Percentiles rank a stretch among this genome's conserved stretches.
Evolutionary conservation across 768 basidiomycete species (phyloP).

Genomic region (Naematelia encephala): DNA sequence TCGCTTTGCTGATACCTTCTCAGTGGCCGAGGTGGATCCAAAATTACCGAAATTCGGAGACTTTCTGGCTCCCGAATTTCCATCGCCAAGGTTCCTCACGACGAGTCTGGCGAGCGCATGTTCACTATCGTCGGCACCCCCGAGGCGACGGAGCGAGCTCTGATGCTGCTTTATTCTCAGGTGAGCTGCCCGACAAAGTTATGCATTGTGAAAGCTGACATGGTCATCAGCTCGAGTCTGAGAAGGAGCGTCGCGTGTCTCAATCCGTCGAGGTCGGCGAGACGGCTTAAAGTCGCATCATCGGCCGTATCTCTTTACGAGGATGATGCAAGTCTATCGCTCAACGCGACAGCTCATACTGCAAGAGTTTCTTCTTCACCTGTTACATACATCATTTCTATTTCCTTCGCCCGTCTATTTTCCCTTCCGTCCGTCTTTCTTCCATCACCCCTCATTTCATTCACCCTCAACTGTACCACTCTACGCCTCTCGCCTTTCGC

Average conservation of each 20-base stretch:
- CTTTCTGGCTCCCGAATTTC: slow-evolving; percentile 96
- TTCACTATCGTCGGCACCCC: slow-evolving; percentile 95
- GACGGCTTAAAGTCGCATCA: background rate
- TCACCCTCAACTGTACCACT: background rate
- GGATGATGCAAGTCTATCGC: no score
- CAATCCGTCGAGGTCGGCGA: background rate
- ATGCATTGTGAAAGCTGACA: background rate
- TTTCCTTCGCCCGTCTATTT: slow-evolving; percentile 23
- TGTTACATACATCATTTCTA: background rate
- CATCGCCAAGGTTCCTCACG: slow-evolving; percentile 98
- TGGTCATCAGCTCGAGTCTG: slow-evolving; percentile 38
- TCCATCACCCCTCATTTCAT: background rate
- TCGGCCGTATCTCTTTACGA: no score
- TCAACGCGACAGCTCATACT: background rate
- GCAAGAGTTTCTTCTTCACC: background rate
- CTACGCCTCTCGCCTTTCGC: background rate
- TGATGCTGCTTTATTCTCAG: slow-evolving; percentile 96
- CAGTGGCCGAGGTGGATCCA: slow-evolving; percentile 93
- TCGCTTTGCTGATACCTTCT: slow-evolving; percentile 56
- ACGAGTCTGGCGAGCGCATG: slow-evolving; percentile 98
- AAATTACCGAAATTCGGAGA: slow-evolving; percentile 98
- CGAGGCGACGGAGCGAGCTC: slow-evolving; percentile 94
- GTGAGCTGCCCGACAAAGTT: slow-evolving; percentile 49
- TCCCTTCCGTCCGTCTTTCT: slow-evolving; percentile 29
- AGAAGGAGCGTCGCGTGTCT: slow-evolving; percentile 74